Evolutionary conservation across 257 asterid species (phyloP).

Genomic region (Gynochthodes officinalis): DNA sequence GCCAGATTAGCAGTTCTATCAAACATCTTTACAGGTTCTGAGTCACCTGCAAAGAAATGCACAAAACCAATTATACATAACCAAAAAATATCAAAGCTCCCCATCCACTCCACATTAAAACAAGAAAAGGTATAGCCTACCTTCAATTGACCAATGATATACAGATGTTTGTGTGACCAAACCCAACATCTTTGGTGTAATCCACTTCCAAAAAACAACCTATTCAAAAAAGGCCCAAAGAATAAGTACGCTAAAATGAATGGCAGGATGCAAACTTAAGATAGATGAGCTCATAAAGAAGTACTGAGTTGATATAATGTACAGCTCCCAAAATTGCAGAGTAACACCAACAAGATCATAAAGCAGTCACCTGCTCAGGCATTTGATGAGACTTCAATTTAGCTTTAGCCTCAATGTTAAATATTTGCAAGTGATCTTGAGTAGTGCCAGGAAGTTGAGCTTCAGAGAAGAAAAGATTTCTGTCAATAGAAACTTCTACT

Average conservation of each 20-base stretch:
- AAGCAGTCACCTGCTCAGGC: constrained; percentile 85
- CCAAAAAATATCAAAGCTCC: neutral
- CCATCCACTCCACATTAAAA: constrained; percentile 2
- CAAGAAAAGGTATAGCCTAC: constrained; percentile 26
- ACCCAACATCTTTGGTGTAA: constrained; percentile 87
- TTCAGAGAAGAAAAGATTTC: constrained; percentile 35
- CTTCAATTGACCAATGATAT: constrained; percentile 95
- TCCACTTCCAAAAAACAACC: constrained; percentile 99
- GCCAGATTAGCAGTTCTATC: constrained; percentile 93
- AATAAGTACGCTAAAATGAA: neutral
- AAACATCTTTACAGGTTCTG: constrained; percentile 91
- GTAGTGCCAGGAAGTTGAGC: constrained; percentile 97
- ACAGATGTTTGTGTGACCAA: constrained; percentile 89
- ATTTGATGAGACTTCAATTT: constrained; percentile 92
- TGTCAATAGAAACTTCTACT: constrained; percentile 2
- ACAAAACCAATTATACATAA: neutral
- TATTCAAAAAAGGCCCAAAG: constrained; percentile 19
- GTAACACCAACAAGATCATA: neutral
- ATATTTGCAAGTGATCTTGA: constrained; percentile 96
- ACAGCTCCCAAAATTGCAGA: constrained; percentile 4
- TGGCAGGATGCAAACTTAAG: neutral
- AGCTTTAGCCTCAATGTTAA: constrained; percentile 93
- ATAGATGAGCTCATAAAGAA: neutral
- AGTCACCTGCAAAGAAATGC: constrained; percentile 58
- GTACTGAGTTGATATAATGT: neutral